phyloP scores from a whole-genome alignment of 352 stramenopile genomes.

The Phytophthora europaea region DNA sequence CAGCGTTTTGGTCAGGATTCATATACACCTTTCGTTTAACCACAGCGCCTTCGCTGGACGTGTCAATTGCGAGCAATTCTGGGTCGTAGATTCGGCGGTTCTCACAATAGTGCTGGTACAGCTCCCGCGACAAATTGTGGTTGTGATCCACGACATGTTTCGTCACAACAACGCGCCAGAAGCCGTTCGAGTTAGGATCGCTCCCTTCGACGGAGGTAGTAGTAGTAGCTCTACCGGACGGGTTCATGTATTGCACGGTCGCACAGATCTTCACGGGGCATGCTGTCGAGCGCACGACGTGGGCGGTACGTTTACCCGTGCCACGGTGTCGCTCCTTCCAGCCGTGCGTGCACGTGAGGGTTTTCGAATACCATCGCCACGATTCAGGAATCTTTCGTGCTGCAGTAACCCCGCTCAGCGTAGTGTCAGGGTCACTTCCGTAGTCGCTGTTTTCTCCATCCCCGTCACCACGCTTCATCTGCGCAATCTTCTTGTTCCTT shows the following conservation, averaged over 20 bases:
- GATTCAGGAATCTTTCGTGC: slow-evolving; percentile 64
- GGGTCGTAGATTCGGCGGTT: slow-evolving; percentile 86
- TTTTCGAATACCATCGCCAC: slow-evolving; percentile 89
- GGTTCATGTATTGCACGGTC: slow-evolving; percentile 68
- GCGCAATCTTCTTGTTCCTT: slow-evolving; percentile 77
- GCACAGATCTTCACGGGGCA: slow-evolving; percentile 87
- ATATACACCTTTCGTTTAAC: slow-evolving; percentile 30
- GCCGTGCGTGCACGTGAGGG: slow-evolving; percentile 81
- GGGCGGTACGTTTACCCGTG: slow-evolving; percentile 68
- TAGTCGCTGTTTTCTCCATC: slow-evolving; percentile 42
- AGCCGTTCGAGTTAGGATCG: slow-evolving; percentile 10
- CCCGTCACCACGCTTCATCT: slow-evolving; percentile 45
- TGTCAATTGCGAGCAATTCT: slow-evolving; percentile 70
- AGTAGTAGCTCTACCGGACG: slow-evolving; percentile 1
- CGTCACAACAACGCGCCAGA: slow-evolving; percentile 80
- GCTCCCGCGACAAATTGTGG: slow-evolving; percentile 78
- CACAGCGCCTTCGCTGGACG: slow-evolving; percentile 41
- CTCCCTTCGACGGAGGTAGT: background rate
- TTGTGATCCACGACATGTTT: slow-evolving; percentile 85
- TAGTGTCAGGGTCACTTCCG: slow-evolving; percentile 21
- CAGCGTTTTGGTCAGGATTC: slow-evolving; percentile 2
- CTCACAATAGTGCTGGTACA: slow-evolving; percentile 82
- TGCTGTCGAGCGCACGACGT: slow-evolving; percentile 70
- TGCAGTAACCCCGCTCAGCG: slow-evolving; percentile 16
- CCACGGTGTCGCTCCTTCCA: slow-evolving; percentile 83